phyloP scores from a whole-genome alignment of 176 grass and related monocot species.

The Oryza coarctata region DNA sequence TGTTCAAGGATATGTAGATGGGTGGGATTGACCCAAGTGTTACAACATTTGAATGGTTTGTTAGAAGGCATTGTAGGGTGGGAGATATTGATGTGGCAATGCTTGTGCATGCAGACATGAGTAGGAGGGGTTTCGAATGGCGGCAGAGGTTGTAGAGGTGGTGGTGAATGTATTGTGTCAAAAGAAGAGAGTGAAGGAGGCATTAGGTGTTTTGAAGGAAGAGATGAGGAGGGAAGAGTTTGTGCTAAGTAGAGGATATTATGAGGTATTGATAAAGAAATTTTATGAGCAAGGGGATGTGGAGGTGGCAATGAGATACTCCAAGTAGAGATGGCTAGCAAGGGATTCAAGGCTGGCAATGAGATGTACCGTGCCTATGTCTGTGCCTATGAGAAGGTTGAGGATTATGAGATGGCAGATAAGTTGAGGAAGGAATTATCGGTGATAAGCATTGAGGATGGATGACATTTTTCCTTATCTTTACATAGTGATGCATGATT shows the following conservation, averaged over 20 bases:
- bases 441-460: slow-evolving; percentile 6
- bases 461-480: slow-evolving; percentile 7
- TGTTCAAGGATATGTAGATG: slow-evolving; percentile 58
- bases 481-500: neutral
- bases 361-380: slow-evolving; percentile 53
- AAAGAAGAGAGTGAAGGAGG: slow-evolving; percentile 42
- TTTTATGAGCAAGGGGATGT: slow-evolving; percentile 55
- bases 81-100: slow-evolving; percentile 34
- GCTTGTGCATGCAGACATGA: slow-evolving; percentile 57
- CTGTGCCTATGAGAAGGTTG: slow-evolving; percentile 39
- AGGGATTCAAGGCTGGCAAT: slow-evolving; percentile 46
- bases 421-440: slow-evolving; percentile 61
- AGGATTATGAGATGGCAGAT: slow-evolving; percentile 43
- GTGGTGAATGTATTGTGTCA: slow-evolving; percentile 48
- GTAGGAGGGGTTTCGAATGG: slow-evolving; percentile 53
- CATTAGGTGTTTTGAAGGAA: slow-evolving; percentile 47
- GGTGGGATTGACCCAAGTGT: slow-evolving; percentile 40
- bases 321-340: slow-evolving; percentile 69
- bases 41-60: slow-evolving; percentile 52
- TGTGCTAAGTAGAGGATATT: slow-evolving; percentile 37
- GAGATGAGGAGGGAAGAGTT: slow-evolving; percentile 64
- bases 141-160: slow-evolving; percentile 34
- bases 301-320: slow-evolving; percentile 59
- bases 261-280: slow-evolving; percentile 39
- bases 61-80: slow-evolving; percentile 50